phyloP scores from a whole-genome alignment of 2,329 filamentous ascomycete genomes.

The Stagonosporopsis rhizophila region DNA sequence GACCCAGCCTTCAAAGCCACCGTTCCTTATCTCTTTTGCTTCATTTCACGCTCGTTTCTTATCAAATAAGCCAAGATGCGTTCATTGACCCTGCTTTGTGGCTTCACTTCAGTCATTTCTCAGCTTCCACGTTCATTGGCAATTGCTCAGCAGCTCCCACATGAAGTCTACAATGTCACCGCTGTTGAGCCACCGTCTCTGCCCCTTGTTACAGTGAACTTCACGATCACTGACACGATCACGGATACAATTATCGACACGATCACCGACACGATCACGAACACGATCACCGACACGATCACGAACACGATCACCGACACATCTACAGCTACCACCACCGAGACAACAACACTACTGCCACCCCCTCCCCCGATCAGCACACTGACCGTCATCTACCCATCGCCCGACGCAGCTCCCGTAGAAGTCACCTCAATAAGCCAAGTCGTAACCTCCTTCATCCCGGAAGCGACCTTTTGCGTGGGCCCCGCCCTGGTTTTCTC shows the following conservation, averaged over 20 bases:
- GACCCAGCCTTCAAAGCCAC: constrained; percentile 1
- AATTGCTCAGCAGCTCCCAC: constrained; percentile 5
- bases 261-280: constrained; percentile 28
- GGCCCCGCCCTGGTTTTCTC: constrained; percentile 48
- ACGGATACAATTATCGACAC: constrained; percentile 29
- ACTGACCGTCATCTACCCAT: constrained; percentile 51
- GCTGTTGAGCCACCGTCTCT: constrained; percentile 2
- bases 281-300: not conserved
- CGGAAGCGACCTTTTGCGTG: constrained; percentile 53
- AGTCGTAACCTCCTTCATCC: constrained; percentile 52
- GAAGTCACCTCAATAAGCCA: constrained; percentile 54
- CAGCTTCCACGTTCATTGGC: constrained; percentile 10
- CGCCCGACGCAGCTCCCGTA: constrained; percentile 51
- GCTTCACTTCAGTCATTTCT: constrained; percentile 11
- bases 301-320: constrained; percentile 4
- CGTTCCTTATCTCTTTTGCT: constrained; percentile 2
- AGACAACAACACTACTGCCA: constrained; percentile 9
- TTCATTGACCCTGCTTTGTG: constrained; percentile 10
- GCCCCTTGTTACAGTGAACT: constrained; percentile 1
- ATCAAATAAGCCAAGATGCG: constrained; percentile 3
- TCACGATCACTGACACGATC: constrained; percentile 33
- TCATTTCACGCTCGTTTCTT: constrained; percentile 10
- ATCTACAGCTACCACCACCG: constrained; percentile 1
- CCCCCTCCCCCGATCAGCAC: constrained; percentile 22
- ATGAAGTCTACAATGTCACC: constrained; percentile 14